Evolutionary conservation across 441 rosid species (phyloP), one percentile per base, ranked within the genome.

Genomic region (Euphorbia celastroides): DNA sequence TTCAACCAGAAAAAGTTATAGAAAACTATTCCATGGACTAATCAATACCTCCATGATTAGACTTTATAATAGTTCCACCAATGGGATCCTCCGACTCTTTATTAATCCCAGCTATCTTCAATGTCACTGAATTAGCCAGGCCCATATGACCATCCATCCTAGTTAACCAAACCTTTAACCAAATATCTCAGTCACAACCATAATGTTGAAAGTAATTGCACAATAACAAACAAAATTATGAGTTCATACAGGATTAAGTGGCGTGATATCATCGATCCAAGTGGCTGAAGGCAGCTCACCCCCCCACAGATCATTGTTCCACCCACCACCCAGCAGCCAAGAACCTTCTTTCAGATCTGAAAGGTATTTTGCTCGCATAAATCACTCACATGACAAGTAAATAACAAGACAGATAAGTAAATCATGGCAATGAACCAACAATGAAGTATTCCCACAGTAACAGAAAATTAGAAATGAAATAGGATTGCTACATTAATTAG

Each of bases 111-210:
- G 93, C 91, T 64, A 85, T 56, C 68, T 70, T 82, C 69, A 90
- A 77, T 52, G 97, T 85, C 63, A 79, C 71, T 23, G 94, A 84
- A 74, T 93, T 93, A 23, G 97, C 96, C 83, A 90, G 75, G 30
- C 87, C 98, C 92, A 86, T 90, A 58, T 90, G 98, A 74, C 97
- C 92, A 85, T 88, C 97, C 87, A 84, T 86, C 88, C 98, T 85
- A 57, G 76, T 63, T 66, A 93, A 70, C 95, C 93, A 93, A 72
- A 89, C 93, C 98, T 90, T 69, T 46, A 68, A 60, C 51, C 42
- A 11, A 25, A 32, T 11, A 57, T 62, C 31, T 54, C 50, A 28
- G 62, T 57, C 30, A 48, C 34, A 23, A 70, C 59, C 50, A 14
- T 62, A 17, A 67, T 54, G 6, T 26, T 56, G 58, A 62, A 52